Evolutionary conservation across 2,329 filamentous ascomycete genomes (phyloP), one percentile per base, ranked within the genome.

Genomic region (Rutstroemia sp.): DNA sequence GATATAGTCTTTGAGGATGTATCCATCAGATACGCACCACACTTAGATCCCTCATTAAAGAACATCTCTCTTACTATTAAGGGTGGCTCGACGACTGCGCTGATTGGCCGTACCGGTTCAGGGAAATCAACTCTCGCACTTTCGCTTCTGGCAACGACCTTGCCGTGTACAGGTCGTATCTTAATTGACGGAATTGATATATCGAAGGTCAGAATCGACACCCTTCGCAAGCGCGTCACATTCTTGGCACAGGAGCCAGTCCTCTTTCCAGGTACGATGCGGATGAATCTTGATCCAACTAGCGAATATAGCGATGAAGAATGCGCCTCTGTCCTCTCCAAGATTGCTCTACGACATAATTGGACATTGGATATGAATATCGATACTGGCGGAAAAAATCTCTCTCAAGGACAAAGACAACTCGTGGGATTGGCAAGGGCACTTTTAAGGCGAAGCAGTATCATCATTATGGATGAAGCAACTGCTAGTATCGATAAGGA

Each of bases 51-150:
- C 0, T 87, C 90, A 0, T 72, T 96, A 1, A 73, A 77, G 7
- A 75, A 85, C 46, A 76, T 95, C 27, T 83, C 81, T 0, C 84
- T 96, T 59, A 81, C 77, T 1, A 90, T 96, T 52, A 87, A 88
- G 57, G 87, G 86, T 0, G 88, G 90, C 1, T 86, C 88, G 54
- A 86, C 87, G 51, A 88, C 88, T 0, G 90, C 89, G 0, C 78
- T 95, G 19, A 87, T 92, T 10, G 90, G 90, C 2, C 82, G 90
- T 9, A 95, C 90, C 0, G 85, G 88, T 0, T 90, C 87, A 4
- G 90, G 90, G 3, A 95, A 95, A 71, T 90, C 86, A 51, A 95
- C 90, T 0, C 79, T 92, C 1, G 82, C 83, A 0, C 71, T 86
- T 1, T 75, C 80, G 0, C 72, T 87, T 1, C 76, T 87, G 0